phyloP scores from a whole-genome alignment of 768 basidiomycete genomes.

The Hypholoma fasciculare region DNA sequence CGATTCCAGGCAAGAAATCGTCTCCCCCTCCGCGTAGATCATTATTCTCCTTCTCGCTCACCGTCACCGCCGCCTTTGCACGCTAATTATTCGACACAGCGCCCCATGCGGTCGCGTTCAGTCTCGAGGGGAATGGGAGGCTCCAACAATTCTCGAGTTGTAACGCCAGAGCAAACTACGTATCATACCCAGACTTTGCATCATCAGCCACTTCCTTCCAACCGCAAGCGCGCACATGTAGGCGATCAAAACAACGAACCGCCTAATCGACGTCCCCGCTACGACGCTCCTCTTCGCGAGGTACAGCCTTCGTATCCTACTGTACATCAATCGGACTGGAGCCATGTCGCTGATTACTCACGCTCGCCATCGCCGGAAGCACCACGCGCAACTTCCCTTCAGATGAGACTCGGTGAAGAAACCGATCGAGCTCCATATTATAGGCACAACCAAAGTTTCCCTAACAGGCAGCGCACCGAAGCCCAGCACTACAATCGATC shows the following conservation, averaged over 20 bases:
- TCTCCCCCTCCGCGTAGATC: conserved; percentile 8
- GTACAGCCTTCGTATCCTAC: not conserved
- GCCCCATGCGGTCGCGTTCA: not conserved
- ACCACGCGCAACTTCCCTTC: not conserved
- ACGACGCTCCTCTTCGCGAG: not conserved
- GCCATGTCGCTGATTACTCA: not conserved
- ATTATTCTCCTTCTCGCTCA: conserved; percentile 4
- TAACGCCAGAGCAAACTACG: conserved; percentile 4
- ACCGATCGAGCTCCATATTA: not conserved
- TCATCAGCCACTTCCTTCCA: not conserved
- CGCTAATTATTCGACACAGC: not conserved
- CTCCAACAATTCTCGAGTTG: conserved; percentile 6
- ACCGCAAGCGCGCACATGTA: not conserved
- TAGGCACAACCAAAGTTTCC: not conserved
- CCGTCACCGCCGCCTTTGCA: not conserved
- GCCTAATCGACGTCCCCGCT: conserved; percentile 18
- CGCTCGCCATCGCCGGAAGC: not conserved
- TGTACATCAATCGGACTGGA: not conserved
- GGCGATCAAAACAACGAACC: conserved; percentile 19
- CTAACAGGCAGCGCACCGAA: too few species aligned
- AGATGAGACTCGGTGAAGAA: not conserved
- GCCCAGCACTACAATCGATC: too few species aligned
- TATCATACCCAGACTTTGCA: not conserved
- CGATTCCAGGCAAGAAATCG: not conserved
- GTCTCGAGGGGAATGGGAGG: conserved; percentile 3